phyloP scores from a whole-genome alignment of 495 filamentous ascomycete species.

The Diplogelasinospora grovesii region DNA sequence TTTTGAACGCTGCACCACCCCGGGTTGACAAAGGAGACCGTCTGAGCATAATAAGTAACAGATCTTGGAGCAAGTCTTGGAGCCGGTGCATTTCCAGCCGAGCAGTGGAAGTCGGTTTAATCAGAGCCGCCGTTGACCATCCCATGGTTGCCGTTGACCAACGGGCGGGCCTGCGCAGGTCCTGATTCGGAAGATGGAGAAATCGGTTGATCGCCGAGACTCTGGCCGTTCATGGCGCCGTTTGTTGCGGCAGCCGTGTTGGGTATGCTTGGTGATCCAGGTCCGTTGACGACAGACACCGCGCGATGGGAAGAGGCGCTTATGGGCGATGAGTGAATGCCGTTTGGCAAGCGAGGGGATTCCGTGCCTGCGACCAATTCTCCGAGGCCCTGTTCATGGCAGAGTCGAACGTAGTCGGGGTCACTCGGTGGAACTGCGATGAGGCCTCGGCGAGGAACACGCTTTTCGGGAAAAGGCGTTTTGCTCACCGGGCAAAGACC shows the following conservation, averaged over 20 bases:
- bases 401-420: slow-evolving; percentile 38
- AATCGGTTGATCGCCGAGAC: slow-evolving; percentile 17
- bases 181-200: slow-evolving; percentile 27
- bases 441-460: slow-evolving; percentile 41
- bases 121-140: slow-evolving; percentile 7
- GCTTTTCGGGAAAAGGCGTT: slow-evolving; percentile 39
- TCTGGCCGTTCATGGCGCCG: slow-evolving; percentile 3
- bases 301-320: slow-evolving; percentile 10
- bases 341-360: slow-evolving; percentile 26
- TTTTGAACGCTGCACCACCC: slow-evolving; percentile 3
- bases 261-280: slow-evolving; percentile 10
- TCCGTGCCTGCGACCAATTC: slow-evolving; percentile 25
- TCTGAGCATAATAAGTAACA: too few relatives aligned
- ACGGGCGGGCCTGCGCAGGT: slow-evolving; percentile 19
- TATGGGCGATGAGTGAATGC: slow-evolving; percentile 25
- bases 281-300: slow-evolving; percentile 14
- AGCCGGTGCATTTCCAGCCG: background rate
- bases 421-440: slow-evolving; percentile 37
- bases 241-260: slow-evolving; percentile 9
- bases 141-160: slow-evolving; percentile 24
- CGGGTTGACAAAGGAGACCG: slow-evolving; percentile 9
- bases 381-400: slow-evolving; percentile 38
- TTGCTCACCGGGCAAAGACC: slow-evolving; percentile 29
- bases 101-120: background rate
- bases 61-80: background rate